These are phyloP conservation scores for Achaetomiella virescens DNA, from an alignment of 495 filamentous ascomycete genomes.

Conservation along the genomic window DNA sequence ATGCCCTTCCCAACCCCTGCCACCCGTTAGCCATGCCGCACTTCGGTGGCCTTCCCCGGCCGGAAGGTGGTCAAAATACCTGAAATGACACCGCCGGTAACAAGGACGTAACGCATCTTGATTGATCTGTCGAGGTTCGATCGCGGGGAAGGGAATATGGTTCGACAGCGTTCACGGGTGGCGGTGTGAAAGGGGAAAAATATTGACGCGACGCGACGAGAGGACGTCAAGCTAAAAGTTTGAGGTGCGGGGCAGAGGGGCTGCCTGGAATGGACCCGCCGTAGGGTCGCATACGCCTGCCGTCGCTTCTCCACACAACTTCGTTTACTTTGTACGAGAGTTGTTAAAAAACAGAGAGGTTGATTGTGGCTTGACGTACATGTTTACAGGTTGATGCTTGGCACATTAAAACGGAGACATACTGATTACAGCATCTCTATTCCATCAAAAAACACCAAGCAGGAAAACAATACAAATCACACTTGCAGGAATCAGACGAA, in stretches of 20 bases:
- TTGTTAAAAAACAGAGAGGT: too few relatives aligned
- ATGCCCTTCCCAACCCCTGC: slow-evolving; percentile 29
- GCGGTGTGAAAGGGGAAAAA: slow-evolving; percentile 13
- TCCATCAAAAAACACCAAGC: not conserved
- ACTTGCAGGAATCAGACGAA: not conserved
- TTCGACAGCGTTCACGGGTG: slow-evolving; percentile 1
- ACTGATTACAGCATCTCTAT: not conserved
- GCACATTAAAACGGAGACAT: too few relatives aligned
- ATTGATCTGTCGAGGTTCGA: slow-evolving; percentile 1
- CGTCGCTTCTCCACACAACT: not conserved
- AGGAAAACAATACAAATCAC: not conserved
- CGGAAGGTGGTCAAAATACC: slow-evolving; percentile 6
- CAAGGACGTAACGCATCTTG: slow-evolving; percentile 23
- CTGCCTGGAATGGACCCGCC: not conserved
- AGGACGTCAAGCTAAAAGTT: not conserved
- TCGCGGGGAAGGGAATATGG: not conserved
- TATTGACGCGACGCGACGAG: slow-evolving; percentile 13
- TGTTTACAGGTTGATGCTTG: too few relatives aligned
- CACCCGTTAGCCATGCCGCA: not conserved
- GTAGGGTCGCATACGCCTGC: not conserved
- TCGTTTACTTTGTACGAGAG: too few relatives aligned
- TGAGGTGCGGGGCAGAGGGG: slow-evolving; percentile 8
- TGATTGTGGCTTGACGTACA: too few relatives aligned
- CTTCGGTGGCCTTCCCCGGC: not conserved
- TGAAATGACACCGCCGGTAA: slow-evolving; percentile 22